Evolutionary conservation across 805 yeast species (phyloP).

Genomic region (Zygosaccharomyces gambellarensis): DNA sequence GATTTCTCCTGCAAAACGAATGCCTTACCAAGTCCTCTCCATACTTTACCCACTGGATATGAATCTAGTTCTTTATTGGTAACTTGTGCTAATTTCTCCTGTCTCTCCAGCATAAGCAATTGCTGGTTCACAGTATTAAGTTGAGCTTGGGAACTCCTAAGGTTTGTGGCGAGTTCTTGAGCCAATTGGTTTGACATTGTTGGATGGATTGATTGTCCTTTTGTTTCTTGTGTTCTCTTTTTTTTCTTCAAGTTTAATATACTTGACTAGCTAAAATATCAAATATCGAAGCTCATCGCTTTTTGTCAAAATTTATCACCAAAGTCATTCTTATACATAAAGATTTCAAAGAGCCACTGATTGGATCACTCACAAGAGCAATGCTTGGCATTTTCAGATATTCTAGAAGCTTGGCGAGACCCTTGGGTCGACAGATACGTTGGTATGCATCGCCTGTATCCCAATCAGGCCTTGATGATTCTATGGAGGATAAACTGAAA

Average conservation of each 20-base stretch:
- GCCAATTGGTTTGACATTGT: slow-evolving; percentile 10
- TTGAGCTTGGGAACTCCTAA: slow-evolving; percentile 30
- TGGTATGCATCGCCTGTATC: slow-evolving; percentile 11
- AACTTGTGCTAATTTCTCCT: slow-evolving; percentile 45
- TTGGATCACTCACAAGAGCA: background rate
- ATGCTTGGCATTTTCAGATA: background rate
- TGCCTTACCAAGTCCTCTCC: slow-evolving; percentile 84
- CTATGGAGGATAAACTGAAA: slow-evolving; percentile 47
- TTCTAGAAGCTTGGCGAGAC: background rate
- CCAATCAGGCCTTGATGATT: slow-evolving; percentile 31
- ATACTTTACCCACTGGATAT: slow-evolving; percentile 50
- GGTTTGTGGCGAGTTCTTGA: slow-evolving; percentile 26
- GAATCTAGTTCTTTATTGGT: slow-evolving; percentile 55
- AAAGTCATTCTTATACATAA: background rate
- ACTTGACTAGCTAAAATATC: too few species aligned
- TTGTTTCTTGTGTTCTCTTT: background rate
- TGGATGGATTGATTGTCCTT: background rate
- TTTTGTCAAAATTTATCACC: background rate
- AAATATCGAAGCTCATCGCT: slow-evolving; percentile 1
- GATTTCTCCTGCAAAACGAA: slow-evolving; percentile 42
- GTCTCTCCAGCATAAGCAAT: slow-evolving; percentile 28
- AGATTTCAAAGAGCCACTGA: background rate
- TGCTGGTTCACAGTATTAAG: slow-evolving; percentile 30
- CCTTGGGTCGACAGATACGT: slow-evolving; percentile 4
- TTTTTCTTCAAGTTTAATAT: too few species aligned